Evolutionary conservation across 78 protist genomes (phyloP), one percentile per base, ranked within the genome.

Genomic region (Diacronema lutheri): DNA sequence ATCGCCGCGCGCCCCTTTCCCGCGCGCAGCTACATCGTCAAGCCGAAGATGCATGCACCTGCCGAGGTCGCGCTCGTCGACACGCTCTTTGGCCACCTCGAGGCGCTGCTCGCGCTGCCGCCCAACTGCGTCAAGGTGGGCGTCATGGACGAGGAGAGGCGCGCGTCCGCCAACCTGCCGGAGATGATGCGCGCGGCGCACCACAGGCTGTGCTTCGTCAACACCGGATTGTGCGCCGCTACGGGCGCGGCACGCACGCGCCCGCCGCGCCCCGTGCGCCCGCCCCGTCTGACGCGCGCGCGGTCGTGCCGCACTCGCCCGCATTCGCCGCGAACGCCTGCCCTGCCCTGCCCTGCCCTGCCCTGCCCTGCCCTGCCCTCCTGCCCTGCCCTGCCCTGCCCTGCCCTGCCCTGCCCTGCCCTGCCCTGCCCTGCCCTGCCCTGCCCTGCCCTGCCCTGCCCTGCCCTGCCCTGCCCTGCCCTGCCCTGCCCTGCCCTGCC

Each of bases 31-130:
- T n/a, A n/a, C 72, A 64, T 87, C 71, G 90, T 87, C 41, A 81
- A 82, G 60, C 90, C 90, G 44, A 87, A 87, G 90, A 87, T 87
- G 90, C 90, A 87, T 72, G 86, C 86, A 23, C 73, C 86, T 4
- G 90, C 66, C 1, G 86, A 79, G 68, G 90, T 80, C 19, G 62
- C 20, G 26, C 31, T 87, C 33, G 85, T 60, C 50, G 68, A 20
- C 25, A 66, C 56, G 76, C 66, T 81, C 38, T 66, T 87, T 60
- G 79, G 44, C 60, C 35, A 2, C 20, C 74, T 78, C 29, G 90
- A 87, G 82, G 44, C 66, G 50, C 37, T n/a, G 26, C 71, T 87
- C 35, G 79, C 80, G 25, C 61, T 87, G 33, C 21, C n/a, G 10
- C 11, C 1, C 29, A 9, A 62, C 78, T 78, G 85, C 31, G 35